phyloP scores from a whole-genome alignment of 2,329 filamentous ascomycete genomes.

The Fusarium coicis region DNA sequence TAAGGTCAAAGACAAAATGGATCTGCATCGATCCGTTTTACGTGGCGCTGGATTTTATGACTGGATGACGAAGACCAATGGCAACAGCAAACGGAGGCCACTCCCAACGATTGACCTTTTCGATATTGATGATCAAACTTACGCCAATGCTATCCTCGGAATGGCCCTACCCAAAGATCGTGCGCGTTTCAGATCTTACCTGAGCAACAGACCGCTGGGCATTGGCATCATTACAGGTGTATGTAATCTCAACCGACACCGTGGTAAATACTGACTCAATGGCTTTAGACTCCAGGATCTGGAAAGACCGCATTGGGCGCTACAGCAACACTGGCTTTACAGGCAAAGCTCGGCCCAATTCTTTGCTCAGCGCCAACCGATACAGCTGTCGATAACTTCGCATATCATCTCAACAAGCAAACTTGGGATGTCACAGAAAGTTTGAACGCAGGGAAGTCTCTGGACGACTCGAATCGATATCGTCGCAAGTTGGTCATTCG shows the following conservation, averaged over 20 bases:
- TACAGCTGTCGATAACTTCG: conserved; percentile 5
- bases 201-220: conserved; percentile 9
- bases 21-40: conserved; percentile 20
- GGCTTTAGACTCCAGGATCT: not conserved
- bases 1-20: not conserved
- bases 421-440: not conserved
- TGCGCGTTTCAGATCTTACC: conserved; percentile 16
- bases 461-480: accelerated
- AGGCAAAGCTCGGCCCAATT: not conserved
- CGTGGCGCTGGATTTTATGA: conserved; percentile 20
- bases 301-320: conserved; percentile 23
- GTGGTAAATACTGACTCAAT: not conserved
- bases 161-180: conserved; percentile 1
- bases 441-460: not conserved
- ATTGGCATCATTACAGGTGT: conserved; percentile 28
- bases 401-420: not conserved
- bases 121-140: not conserved
- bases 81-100: not conserved
- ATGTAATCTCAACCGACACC: not conserved
- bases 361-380: conserved; percentile 16
- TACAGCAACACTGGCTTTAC: conserved; percentile 7
- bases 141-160: not conserved
- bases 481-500: conserved; percentile 10
- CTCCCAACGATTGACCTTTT: conserved; percentile 16
- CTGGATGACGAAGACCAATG: not conserved